Evolutionary conservation across 257 asterid genomes (phyloP).

Genomic region (Coffea eugenioides): DNA sequence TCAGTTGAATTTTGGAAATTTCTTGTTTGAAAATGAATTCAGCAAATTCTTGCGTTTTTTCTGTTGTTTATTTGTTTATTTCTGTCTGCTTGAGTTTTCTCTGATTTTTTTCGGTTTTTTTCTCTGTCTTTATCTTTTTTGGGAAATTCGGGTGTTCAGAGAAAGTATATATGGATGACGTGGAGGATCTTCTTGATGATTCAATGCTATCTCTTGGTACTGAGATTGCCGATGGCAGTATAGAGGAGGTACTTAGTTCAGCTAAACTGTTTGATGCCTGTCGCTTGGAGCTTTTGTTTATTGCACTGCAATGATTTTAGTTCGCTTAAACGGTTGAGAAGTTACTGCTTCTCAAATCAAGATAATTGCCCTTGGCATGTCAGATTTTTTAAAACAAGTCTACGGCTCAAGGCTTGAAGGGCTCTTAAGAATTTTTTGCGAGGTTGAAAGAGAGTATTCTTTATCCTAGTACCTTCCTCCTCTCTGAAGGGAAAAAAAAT

Average conservation of each 20-base stretch:
- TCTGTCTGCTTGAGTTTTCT: background rate
- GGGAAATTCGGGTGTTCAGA: slow-evolving; percentile 26
- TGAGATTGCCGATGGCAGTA: slow-evolving; percentile 63
- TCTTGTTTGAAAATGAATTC: background rate
- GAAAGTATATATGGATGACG: slow-evolving; percentile 56
- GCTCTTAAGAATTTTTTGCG: too few species aligned
- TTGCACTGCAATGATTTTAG: too few species aligned
- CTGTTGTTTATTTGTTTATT: background rate
- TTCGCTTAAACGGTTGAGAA: too few species aligned
- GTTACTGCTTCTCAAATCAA: too few species aligned
- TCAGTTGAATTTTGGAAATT: background rate
- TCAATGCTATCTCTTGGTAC: slow-evolving; percentile 59
- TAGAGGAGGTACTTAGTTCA: slow-evolving; percentile 32
- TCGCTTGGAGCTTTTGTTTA: too few species aligned
- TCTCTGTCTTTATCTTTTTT: background rate
- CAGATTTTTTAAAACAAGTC: too few species aligned
- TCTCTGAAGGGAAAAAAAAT: too few species aligned
- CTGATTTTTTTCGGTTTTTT: background rate
- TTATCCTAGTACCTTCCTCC: too few species aligned
- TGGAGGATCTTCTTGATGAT: slow-evolving; percentile 66
- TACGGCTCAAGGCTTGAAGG: too few species aligned
- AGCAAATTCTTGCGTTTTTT: background rate
- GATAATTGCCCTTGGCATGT: too few species aligned
- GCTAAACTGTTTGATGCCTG: too few species aligned
- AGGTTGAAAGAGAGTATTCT: too few species aligned